Evolutionary conservation across 495 filamentous ascomycete species (phyloP).

Genomic region (Hypomontagnella monticulosa): DNA sequence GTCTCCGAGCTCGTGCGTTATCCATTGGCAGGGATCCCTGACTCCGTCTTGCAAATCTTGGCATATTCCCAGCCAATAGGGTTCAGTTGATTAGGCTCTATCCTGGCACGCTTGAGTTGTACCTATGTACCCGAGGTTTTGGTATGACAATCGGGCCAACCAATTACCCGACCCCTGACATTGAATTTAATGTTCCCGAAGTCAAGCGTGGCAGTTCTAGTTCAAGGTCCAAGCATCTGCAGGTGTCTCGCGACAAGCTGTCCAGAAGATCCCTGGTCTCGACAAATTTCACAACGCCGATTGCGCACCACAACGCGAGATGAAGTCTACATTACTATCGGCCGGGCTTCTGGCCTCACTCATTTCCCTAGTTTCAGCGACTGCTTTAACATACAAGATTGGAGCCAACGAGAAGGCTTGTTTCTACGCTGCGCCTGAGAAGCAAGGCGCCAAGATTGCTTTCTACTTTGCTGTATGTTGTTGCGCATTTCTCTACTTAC

Average conservation of each 20-base stretch:
- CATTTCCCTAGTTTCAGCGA: conserved; percentile 70
- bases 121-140: background rate
- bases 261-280: conserved; percentile 19
- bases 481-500: conserved; percentile 5
- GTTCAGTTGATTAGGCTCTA: conserved; percentile 17
- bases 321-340: conserved; percentile 60
- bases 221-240: background rate
- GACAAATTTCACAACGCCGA: conserved; percentile 30
- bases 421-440: conserved; percentile 84
- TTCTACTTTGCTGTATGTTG: conserved; percentile 96
- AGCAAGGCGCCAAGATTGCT: conserved; percentile 84
- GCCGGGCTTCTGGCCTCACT: conserved; percentile 72
- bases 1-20: conserved; percentile 5
- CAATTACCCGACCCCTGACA: conserved; percentile 36
- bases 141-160: conserved; percentile 6
- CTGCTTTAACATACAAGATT: conserved; percentile 95
- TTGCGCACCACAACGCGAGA: conserved; percentile 45
- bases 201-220: conserved; percentile 25
- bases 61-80: conserved; percentile 13
- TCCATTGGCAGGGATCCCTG: conserved; percentile 19
- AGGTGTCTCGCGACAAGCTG: conserved; percentile 41
- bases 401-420: conserved; percentile 91
- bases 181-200: conserved; percentile 3
- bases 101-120: too few relatives aligned
- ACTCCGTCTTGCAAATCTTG: conserved; percentile 1